Percentiles rank a stretch among this genome's conserved stretches.
Evolutionary conservation across 1,284 basidiomycete genomes (phyloP).

Genomic region (Sphaerobolus stellatus): DNA sequence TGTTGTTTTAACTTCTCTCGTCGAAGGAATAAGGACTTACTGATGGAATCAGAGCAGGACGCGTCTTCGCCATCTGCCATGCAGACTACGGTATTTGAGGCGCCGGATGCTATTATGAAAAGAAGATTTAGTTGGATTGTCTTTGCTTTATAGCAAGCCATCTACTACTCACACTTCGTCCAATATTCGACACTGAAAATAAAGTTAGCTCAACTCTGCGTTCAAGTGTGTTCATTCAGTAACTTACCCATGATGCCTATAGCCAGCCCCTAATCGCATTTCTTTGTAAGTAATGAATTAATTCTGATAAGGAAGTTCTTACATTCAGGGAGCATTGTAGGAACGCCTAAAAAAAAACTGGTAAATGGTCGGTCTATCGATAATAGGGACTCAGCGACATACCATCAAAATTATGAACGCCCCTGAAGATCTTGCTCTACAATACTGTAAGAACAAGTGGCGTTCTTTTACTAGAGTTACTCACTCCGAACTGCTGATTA

Average conservation of each 20-base stretch:
- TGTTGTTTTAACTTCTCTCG: not conserved
- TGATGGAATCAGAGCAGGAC: conserved; percentile 27
- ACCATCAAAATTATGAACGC: conserved; percentile 10
- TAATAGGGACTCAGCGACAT: not conserved
- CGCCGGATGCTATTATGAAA: no score
- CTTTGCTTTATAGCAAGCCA: no score
- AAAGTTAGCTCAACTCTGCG: no score
- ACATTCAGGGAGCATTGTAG: not conserved
- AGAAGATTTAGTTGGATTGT: no score
- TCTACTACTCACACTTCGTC: no score
- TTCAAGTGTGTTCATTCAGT: no score
- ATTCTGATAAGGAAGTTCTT: not conserved
- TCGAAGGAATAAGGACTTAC: not conserved
- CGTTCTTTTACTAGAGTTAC: conserved; percentile 35
- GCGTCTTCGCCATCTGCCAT: conserved; percentile 30
- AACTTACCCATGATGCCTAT: conserved; percentile 33
- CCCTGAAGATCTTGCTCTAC: not conserved
- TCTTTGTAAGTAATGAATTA: not conserved
- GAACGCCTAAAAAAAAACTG: not conserved
- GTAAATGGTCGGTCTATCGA: not conserved
- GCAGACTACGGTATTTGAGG: no score
- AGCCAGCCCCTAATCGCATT: not conserved
- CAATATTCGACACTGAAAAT: no score
- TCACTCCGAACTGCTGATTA: conserved; percentile 37
- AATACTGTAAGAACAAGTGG: conserved; percentile 13